Base-by-base conservation (phyloP, 139 green algal species). In the Micractinium sp. region DNA sequence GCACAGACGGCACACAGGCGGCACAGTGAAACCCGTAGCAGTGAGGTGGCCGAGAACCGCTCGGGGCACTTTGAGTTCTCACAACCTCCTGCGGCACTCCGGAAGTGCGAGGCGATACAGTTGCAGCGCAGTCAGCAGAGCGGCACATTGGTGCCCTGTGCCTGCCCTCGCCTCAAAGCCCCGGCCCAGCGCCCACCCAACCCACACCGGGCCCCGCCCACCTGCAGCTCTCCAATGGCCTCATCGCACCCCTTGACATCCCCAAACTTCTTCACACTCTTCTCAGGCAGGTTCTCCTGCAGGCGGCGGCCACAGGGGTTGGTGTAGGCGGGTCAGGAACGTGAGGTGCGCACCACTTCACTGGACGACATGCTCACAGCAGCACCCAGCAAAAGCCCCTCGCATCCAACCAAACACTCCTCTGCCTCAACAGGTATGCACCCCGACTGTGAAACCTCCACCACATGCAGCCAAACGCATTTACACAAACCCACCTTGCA, bases 241-340 rank as follows among this genome's bases (percentile, higher is more conserved):
- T 99, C 98, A 53, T 98, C 94, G 90, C 97, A 98, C 16, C 97
- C 97, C 91, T 96, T 95, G 47, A 97, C 95, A 66, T 96, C 94
- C 23, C 36, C 61, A 80, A 95, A 96, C 47, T 89, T 94, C 84
- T 95, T 95, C 16, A 92, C 60, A 14, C 89, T 94, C 85, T 93
- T 94, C 88, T 96, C 94, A 29, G 94, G 93, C 83, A 96, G 85
- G 73, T 95, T 92, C 75, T 94, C 93, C 91, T 96, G 90, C 77
- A 74, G 3, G 31, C 25, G 38, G 76, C 63, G 22, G 14, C 7
- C 63, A 33, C 33, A 53, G 33, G 19, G 35, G 13, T 23, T 22
- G 38, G 76, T 1, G 38, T 20, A 82, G 38, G 13, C n/a, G n/a
- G n/a, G n/a, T n/a, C n/a, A n/a, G n/a, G n/a, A n/a, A n/a, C n/a